Conservation (phyloP, 2,329 filamentous ascomycete species). For the Orbilia brochopaga region DNA sequence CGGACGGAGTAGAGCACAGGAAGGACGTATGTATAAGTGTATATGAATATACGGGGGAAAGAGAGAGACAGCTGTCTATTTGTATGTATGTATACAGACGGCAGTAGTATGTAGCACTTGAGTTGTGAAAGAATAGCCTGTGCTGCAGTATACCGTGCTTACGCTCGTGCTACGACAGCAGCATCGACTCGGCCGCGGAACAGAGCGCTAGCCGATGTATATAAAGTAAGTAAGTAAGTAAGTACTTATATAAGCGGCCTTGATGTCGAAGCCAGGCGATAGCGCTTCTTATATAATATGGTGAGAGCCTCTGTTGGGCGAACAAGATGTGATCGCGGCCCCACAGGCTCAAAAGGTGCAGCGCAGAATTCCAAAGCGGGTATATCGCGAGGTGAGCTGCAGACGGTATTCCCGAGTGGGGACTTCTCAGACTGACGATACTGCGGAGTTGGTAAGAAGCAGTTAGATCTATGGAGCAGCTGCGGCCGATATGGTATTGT, state of each 20-base stretch:
- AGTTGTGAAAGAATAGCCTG: neutral
- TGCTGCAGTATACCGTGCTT: no score
- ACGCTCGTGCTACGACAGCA: conserved; percentile 19
- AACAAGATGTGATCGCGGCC: conserved; percentile 9
- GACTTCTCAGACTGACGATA: conserved; percentile 7
- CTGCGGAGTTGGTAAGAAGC: conserved; percentile 22
- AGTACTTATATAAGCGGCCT: neutral
- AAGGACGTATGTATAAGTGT: conserved; percentile 3
- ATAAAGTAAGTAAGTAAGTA: neutral
- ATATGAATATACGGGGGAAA: neutral
- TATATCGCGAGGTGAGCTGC: conserved; percentile 23
- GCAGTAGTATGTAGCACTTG: no score
- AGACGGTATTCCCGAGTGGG: conserved; percentile 26
- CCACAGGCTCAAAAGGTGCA: conserved; percentile 28
- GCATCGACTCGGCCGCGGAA: conserved; percentile 20
- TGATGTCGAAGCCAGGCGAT: neutral
- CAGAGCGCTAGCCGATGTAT: conserved; percentile 5
- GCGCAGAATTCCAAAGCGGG: conserved; percentile 14
- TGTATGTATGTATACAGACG: no score
- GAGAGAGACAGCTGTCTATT: neutral
- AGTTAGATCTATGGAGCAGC: no score
- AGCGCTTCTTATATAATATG: no score
- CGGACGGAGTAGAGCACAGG: no score
- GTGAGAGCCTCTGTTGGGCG: no score
- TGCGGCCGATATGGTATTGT: no score